phyloP scores from a whole-genome alignment of 2,329 filamentous ascomycete genomes.

The Endothia cerciana region DNA sequence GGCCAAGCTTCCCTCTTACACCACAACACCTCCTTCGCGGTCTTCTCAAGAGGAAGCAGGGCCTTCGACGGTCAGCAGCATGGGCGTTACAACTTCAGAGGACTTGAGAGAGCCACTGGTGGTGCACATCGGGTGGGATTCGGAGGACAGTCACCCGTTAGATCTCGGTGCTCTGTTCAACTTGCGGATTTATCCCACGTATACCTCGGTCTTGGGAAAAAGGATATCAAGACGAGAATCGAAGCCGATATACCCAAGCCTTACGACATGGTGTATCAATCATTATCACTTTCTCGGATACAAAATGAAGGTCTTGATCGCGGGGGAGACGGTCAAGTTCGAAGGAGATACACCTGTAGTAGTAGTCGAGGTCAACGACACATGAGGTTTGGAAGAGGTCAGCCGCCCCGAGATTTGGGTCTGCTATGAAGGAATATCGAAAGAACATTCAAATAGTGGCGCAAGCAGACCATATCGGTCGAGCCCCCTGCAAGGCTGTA shows the following conservation, averaged over 20 bases:
- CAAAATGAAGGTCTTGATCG: slow-evolving; percentile 24
- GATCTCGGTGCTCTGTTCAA: slow-evolving; percentile 11
- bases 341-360: slow-evolving; percentile 7
- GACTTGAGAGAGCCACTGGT: neutral
- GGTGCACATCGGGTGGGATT: slow-evolving; percentile 11
- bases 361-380: slow-evolving; percentile 2
- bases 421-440: neutral
- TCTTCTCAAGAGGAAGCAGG: neutral
- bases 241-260: slow-evolving; percentile 29
- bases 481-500: too few relatives aligned
- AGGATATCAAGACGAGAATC: neutral
- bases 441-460: neutral
- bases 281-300: slow-evolving; percentile 34
- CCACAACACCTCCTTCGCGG: neutral
- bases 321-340: slow-evolving; percentile 10
- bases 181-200: slow-evolving; percentile 5
- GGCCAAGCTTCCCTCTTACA: neutral
- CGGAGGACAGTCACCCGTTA: slow-evolving; percentile 12
- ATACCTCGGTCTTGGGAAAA: slow-evolving; percentile 1
- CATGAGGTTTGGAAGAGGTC: neutral
- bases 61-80: neutral
- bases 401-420: neutral
- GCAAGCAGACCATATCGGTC: too few relatives aligned
- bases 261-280: slow-evolving; percentile 36
- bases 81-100: neutral